phyloP scores from a whole-genome alignment of 768 basidiomycete genomes.

The Xerocomellus chrysenteron region DNA sequence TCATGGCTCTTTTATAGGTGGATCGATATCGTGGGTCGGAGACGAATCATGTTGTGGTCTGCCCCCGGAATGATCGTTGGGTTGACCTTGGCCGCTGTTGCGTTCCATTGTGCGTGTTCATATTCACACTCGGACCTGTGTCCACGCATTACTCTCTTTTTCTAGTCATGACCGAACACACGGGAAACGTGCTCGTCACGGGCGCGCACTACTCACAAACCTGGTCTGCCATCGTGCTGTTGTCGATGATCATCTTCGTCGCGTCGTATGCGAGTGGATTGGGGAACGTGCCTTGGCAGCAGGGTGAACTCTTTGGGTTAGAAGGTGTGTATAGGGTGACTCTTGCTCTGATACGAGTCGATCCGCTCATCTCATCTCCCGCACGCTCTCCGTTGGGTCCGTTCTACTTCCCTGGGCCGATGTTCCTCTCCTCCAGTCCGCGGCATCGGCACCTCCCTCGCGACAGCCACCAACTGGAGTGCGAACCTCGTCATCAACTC shows the following conservation, averaged over 20 bases:
- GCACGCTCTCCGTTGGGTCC: not conserved
- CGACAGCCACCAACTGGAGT: constrained; percentile 78
- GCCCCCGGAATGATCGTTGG: constrained; percentile 74
- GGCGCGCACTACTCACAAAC: constrained; percentile 55
- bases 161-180: constrained; percentile 58
- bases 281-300: constrained; percentile 85
- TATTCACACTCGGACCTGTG: not conserved
- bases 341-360: not conserved
- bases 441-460: constrained; percentile 72
- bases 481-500: constrained; percentile 74
- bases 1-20: constrained; percentile 14
- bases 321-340: constrained; percentile 46
- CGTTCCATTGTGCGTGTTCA: constrained; percentile 49
- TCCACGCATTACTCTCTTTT: not conserved
- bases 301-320: constrained; percentile 78
- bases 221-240: constrained; percentile 69
- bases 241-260: constrained; percentile 83
- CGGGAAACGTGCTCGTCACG: constrained; percentile 57
- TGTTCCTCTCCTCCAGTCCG: constrained; percentile 44
- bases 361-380: not conserved
- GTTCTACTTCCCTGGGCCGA: not conserved
- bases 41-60: constrained; percentile 68
- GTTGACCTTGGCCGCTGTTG: constrained; percentile 58
- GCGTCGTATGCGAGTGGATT: constrained; percentile 78
- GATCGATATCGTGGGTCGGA: constrained; percentile 70